Evolutionary conservation across 2,329 filamentous ascomycete species (phyloP).

Genomic region (Cordyceps fumosorosea): DNA sequence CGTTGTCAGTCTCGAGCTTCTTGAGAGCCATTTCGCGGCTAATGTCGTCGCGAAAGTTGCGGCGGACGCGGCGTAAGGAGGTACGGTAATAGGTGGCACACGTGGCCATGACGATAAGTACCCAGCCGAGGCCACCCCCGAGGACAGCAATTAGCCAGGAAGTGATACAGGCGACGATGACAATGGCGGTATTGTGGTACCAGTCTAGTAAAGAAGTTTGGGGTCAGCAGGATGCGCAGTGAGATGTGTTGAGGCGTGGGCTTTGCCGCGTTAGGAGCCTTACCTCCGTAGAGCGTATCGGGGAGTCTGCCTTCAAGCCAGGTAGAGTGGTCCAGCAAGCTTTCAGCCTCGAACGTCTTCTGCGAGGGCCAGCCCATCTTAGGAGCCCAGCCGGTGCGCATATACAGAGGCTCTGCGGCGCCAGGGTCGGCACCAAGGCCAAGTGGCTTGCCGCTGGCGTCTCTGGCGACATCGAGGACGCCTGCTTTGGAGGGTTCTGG

Average conservation of each 20-base stretch:
- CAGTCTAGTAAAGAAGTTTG: slow-evolving; percentile 56
- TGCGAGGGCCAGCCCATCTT: slow-evolving; percentile 68
- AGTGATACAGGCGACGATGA: slow-evolving; percentile 82
- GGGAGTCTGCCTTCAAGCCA: slow-evolving; percentile 77
- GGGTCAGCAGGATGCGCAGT: not conserved
- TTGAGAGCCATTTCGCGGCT: slow-evolving; percentile 82
- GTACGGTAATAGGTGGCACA: slow-evolving; percentile 97
- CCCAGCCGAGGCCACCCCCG: slow-evolving; percentile 87
- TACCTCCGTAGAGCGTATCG: slow-evolving; percentile 85
- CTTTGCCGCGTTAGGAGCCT: slow-evolving; percentile 17
- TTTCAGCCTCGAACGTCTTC: slow-evolving; percentile 52
- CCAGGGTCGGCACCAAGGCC: slow-evolving; percentile 45
- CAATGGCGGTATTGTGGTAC: slow-evolving; percentile 96
- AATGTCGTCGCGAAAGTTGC: slow-evolving; percentile 94
- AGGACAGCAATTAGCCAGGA: slow-evolving; percentile 88
- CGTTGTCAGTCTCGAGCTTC: slow-evolving; percentile 80
- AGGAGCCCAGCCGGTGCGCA: slow-evolving; percentile 77
- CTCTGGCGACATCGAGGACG: slow-evolving; percentile 50
- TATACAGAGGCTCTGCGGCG: slow-evolving; percentile 41
- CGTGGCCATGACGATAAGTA: slow-evolving; percentile 84
- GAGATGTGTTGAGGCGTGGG: not conserved
- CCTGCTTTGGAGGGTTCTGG: slow-evolving; percentile 67
- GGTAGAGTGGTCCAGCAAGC: slow-evolving; percentile 79
- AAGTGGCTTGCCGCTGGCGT: slow-evolving; percentile 41
- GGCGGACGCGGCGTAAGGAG: slow-evolving; percentile 83